phyloP scores from a whole-genome alignment of 1,284 basidiomycete genomes.

The Ganoderma sp. region DNA sequence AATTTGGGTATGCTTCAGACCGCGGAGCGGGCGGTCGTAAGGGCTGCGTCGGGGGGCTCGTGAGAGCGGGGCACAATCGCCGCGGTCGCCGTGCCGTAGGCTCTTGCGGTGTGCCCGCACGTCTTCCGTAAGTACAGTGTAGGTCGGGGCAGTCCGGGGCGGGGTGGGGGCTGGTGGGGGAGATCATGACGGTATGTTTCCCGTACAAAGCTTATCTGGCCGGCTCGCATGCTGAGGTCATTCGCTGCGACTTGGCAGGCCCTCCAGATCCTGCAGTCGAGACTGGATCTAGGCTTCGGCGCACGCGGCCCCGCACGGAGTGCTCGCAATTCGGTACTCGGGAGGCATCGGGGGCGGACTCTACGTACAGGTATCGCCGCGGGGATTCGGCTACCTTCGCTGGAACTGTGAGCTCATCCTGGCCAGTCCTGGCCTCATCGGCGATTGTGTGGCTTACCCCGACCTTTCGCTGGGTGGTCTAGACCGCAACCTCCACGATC shows the following conservation, averaged over 20 bases:
- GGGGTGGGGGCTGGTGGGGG: not conserved
- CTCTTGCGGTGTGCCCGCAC: not conserved
- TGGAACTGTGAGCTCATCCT: not conserved
- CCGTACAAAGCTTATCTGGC: not conserved
- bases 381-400: not conserved
- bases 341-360: not conserved
- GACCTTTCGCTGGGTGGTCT: not conserved
- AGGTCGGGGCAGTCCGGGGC: not conserved
- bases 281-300: not conserved
- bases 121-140: not conserved
- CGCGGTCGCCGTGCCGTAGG: conserved; percentile 3
- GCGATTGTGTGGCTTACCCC: not conserved
- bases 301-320: not conserved
- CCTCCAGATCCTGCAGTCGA: not conserved
- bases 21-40: not conserved
- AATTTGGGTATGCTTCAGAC: not conserved
- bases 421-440: not conserved
- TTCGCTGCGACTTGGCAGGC: not conserved
- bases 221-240: conserved; percentile 4
- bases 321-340: not conserved
- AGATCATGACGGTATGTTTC: not conserved
- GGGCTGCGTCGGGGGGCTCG: not conserved
- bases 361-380: not conserved
- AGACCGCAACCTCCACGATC: not conserved
- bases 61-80: not conserved